Conservation (phyloP, 371 early-diverging fungal species). For the Mortierella sp. region DNA sequence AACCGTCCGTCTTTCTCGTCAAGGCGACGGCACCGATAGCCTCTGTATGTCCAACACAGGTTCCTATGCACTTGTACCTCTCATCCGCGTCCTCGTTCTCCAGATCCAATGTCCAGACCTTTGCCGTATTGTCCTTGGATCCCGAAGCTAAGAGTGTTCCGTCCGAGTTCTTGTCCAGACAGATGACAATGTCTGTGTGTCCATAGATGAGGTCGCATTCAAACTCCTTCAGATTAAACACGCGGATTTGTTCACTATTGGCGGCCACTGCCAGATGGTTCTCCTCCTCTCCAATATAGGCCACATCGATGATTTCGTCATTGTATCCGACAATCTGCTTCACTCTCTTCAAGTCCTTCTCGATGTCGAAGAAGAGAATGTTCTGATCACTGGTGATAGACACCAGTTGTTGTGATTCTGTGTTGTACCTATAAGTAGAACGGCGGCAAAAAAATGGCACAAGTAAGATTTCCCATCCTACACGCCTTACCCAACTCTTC, state of each 20-base stretch:
- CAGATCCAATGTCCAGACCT: slow-evolving; percentile 77
- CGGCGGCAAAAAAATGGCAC: not conserved
- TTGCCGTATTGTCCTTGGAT: slow-evolving; percentile 89
- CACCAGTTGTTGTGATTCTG: slow-evolving; percentile 67
- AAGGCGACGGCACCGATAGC: slow-evolving; percentile 88
- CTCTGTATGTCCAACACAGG: slow-evolving; percentile 92
- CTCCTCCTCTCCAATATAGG: slow-evolving; percentile 79
- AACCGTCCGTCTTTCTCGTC: slow-evolving; percentile 66
- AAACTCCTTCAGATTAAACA: slow-evolving; percentile 84
- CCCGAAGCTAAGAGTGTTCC: slow-evolving; percentile 85
- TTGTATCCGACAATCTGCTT: slow-evolving; percentile 95
- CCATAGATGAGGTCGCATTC: slow-evolving; percentile 90
- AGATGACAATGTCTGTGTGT: slow-evolving; percentile 89
- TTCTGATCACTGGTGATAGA: slow-evolving; percentile 93
- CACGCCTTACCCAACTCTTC: too few relatives aligned
- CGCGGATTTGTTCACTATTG: slow-evolving; percentile 90
- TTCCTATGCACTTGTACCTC: slow-evolving; percentile 73
- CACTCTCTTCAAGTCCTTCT: slow-evolving; percentile 63
- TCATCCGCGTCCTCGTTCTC: slow-evolving; percentile 61
- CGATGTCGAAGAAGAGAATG: slow-evolving; percentile 79
- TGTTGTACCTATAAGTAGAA: slow-evolving; percentile 60
- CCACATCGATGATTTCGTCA: slow-evolving; percentile 92
- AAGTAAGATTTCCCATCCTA: too few relatives aligned
- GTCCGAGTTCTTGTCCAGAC: slow-evolving; percentile 74
- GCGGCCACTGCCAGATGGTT: slow-evolving; percentile 88